Percentiles rank a stretch among this genome's conserved stretches.
Conservation (phyloP, 1,284 basidiomycete species). For the Hymenochaete sp. region DNA sequence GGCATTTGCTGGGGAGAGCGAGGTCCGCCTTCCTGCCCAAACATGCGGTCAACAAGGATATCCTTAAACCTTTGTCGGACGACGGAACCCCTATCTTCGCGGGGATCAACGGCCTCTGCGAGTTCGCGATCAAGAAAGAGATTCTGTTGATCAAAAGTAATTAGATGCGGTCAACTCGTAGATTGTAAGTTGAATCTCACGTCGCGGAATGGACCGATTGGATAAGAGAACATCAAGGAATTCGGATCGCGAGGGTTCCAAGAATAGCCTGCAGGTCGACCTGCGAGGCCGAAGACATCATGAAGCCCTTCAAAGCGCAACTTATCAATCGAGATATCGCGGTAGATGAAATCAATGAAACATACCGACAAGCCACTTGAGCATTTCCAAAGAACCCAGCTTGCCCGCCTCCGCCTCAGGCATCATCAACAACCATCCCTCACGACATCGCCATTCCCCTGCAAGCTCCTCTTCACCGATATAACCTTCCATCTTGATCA, state of each 20-base stretch:
- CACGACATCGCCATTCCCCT: conserved; percentile 47
- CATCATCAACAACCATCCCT: conserved; percentile 85
- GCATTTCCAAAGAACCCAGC: conserved; percentile 67
- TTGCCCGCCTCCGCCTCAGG: conserved; percentile 58
- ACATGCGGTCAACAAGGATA: conserved; percentile 63
- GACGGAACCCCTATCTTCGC: conserved; percentile 67
- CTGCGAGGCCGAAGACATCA: conserved; percentile 82
- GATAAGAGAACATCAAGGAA: conserved; percentile 78
- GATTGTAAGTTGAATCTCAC: conserved; percentile 35
- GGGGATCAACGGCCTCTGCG: conserved; percentile 71
- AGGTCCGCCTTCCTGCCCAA: conserved; percentile 23
- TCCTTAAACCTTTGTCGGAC: conserved; percentile 56
- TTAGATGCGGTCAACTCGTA: conserved; percentile 6
- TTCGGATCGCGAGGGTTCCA: conserved; percentile 77
- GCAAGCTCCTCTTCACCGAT: conserved; percentile 72
- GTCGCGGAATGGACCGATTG: conserved; percentile 65
- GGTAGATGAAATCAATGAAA: conserved; percentile 19
- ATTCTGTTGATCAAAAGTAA: conserved; percentile 34
- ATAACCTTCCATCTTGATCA: conserved; percentile 82
- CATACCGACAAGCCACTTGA: conserved; percentile 87
- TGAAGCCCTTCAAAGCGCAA: conserved; percentile 54
- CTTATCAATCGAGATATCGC: not conserved
- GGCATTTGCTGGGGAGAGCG: conserved; percentile 1
- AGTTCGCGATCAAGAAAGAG: conserved; percentile 86
- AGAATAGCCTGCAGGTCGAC: conserved; percentile 72